Base-by-base conservation (phyloP, 129 eudicot genomes). In the Chrysanthemum seticuspe region DNA sequence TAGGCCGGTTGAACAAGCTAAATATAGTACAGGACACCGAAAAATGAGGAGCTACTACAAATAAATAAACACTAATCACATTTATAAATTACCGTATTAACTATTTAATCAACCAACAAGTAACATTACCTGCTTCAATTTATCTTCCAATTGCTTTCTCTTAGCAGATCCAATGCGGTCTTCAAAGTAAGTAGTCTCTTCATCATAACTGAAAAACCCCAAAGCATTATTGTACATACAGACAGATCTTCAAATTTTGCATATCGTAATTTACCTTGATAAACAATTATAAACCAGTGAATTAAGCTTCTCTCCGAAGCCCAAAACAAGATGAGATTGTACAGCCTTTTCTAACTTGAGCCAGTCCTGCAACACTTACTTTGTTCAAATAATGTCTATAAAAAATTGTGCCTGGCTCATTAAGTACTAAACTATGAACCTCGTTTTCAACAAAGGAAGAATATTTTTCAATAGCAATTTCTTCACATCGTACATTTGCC, bases 1-100 rank as follows among this genome's bases (percentile, higher is more conserved):
- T 88, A 81, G 66, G 90, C 81, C 18, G 96, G 87, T 84, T 86
- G 87, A 68, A 86, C 91, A 79, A 82, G 91, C 96, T 86, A 74
- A 60, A 76, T 68, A 49, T 62, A 63, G 44, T 55, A 44, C 74
- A 21, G 67, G 52, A 34, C 13, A 36, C 47, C 66, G 29, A 27
- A 7, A 15, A 19, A 87, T 59, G 14, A 19, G 36, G 10, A 23
- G 1, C 2, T 59, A 19, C 36, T 19, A 59, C 65, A 59, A 8
- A 7, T 59, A 19, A 36, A 36, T 36, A 36, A 36, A 5, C 45
- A 6, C 45, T 0, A 23, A 59, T 19, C 5, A 59, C 31, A 36
- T 29, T n/a, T 15, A 8, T 25, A 16, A 63, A 11, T 3, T n/a
- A 21, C 21, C 21, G 21, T 0, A 18, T 55, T 2, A 18, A 36